Evolutionary conservation across 306 rosid genomes (phyloP).

Genomic region (Rubus idaeus): DNA sequence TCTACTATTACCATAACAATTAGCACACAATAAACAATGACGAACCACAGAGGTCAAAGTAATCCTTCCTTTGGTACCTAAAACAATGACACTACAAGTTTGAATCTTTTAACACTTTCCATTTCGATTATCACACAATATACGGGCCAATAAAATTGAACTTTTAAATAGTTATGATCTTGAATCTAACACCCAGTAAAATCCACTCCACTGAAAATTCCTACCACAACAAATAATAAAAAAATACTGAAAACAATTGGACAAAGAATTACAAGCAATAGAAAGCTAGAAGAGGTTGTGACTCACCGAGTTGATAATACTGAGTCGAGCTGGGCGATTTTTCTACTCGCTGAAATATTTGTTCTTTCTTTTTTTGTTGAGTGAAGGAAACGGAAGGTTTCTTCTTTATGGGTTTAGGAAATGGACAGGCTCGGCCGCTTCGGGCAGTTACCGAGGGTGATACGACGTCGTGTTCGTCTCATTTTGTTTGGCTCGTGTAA

Average conservation of each 20-base stretch:
- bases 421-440: background rate
- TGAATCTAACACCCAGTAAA: background rate
- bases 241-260: background rate
- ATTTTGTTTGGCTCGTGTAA: background rate
- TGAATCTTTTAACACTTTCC: background rate
- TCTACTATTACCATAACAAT: background rate
- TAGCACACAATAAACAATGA: background rate
- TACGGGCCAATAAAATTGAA: background rate
- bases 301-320: conserved; percentile 17
- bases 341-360: background rate
- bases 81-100: too few relatives aligned
- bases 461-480: conserved; percentile 11
- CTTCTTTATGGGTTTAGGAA: background rate
- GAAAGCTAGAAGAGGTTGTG: background rate
- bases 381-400: background rate
- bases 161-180: background rate
- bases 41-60: background rate
- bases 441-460: conserved; percentile 12
- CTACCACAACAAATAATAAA: background rate
- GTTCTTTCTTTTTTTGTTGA: background rate
- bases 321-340: conserved; percentile 4
- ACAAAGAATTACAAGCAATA: background rate
- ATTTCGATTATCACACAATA: background rate
- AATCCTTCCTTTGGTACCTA: too few relatives aligned
- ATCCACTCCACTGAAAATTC: background rate